A percentile compares a stretch with the other conserved stretches of the same genome.
Conservation (phyloP, 176 grass and related monocot genomes). For the Poa pratensis region DNA sequence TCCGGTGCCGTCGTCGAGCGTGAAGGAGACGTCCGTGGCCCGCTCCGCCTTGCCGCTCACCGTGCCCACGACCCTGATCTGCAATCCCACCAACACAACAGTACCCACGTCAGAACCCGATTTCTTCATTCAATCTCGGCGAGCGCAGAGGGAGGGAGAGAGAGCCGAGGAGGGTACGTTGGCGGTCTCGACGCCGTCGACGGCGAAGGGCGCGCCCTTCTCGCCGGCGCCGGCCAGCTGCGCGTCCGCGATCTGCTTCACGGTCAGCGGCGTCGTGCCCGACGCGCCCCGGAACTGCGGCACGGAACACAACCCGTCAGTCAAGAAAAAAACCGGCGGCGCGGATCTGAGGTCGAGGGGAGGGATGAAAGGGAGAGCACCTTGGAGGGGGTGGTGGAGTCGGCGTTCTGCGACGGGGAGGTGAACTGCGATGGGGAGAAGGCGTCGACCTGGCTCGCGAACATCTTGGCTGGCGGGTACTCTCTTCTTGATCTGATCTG, state of each 20-base stretch:
- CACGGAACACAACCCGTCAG: neutral
- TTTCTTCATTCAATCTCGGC: no score
- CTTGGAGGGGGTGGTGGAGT: constrained; percentile 50
- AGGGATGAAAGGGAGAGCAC: neutral
- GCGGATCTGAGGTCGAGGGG: neutral
- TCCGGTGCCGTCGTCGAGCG: constrained; percentile 84
- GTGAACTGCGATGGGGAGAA: constrained; percentile 55
- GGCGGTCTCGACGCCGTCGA: constrained; percentile 66
- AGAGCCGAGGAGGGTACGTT: constrained; percentile 41
- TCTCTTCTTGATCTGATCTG: no score
- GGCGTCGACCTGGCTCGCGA: constrained; percentile 47
- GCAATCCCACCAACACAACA: neutral
- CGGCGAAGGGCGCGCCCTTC: constrained; percentile 52
- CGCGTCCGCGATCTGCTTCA: constrained; percentile 84
- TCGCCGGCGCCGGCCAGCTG: constrained; percentile 58
- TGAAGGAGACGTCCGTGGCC: constrained; percentile 71
- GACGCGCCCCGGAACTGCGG: constrained; percentile 59
- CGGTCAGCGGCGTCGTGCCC: constrained; percentile 68
- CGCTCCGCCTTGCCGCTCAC: constrained; percentile 72
- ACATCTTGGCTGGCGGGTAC: constrained; percentile 32
- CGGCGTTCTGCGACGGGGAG: constrained; percentile 48
- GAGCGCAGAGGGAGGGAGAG: neutral
- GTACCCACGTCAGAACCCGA: no score
- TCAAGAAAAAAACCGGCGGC: neutral
- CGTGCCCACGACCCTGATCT: constrained; percentile 75